Conservation (phyloP, 306 rosid genomes). For the Biancaea sappan region DNA sequence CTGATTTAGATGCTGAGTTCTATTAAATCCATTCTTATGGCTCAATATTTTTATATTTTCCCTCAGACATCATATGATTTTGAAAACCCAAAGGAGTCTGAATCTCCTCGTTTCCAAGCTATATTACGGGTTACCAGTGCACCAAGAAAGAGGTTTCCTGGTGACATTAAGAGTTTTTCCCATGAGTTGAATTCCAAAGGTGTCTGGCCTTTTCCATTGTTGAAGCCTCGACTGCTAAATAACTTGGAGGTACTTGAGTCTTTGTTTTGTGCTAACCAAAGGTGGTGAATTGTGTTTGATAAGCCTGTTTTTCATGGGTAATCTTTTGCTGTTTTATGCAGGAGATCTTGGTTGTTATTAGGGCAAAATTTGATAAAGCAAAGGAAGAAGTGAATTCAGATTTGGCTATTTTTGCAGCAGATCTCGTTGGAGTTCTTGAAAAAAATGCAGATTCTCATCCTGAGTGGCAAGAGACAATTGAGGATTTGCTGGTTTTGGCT, state of each 20-base stretch:
- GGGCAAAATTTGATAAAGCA: slow-evolving; percentile 89
- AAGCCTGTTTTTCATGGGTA: slow-evolving; percentile 29
- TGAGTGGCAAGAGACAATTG: slow-evolving; percentile 94
- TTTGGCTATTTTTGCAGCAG: slow-evolving; percentile 92
- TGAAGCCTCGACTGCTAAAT: slow-evolving; percentile 90
- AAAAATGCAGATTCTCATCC: slow-evolving; percentile 93
- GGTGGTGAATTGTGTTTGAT: slow-evolving; percentile 25
- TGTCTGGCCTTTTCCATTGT: slow-evolving; percentile 89
- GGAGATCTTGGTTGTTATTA: slow-evolving; percentile 85
- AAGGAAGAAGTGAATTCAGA: slow-evolving; percentile 94
- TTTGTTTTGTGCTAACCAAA: slow-evolving; percentile 25
- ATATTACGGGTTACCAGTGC: slow-evolving; percentile 95
- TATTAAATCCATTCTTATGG: slow-evolving; percentile 30
- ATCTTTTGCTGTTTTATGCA: slow-evolving; percentile 45
- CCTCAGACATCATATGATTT: slow-evolving; percentile 74
- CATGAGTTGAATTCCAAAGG: slow-evolving; percentile 97
- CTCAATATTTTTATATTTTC: slow-evolving; percentile 31
- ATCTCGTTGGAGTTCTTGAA: slow-evolving; percentile 90
- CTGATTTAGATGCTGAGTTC: slow-evolving; percentile 25
- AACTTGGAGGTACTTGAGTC: slow-evolving; percentile 80
- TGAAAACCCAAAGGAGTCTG: slow-evolving; percentile 97
- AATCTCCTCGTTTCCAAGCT: slow-evolving; percentile 99
- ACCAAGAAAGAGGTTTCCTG: slow-evolving; percentile 88
- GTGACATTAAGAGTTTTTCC: slow-evolving; percentile 95
- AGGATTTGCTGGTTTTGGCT: slow-evolving; percentile 94